Evolutionary conservation across 2,329 filamentous ascomycete species (phyloP).

Genomic region (Fusarium veterinarium): DNA sequence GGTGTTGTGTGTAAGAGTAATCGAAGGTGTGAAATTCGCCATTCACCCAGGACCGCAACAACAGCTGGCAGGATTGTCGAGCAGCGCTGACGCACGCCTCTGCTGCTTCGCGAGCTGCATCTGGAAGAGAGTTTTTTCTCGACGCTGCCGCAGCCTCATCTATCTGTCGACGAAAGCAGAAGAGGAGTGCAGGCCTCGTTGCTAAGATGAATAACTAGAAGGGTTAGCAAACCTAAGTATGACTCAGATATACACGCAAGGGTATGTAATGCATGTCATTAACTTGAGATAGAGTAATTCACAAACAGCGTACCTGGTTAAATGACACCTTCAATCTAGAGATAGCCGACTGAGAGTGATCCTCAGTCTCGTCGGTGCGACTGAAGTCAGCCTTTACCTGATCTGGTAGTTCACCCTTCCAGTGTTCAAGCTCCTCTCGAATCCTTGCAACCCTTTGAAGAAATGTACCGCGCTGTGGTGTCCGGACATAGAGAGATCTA

Average conservation of each 20-base stretch:
- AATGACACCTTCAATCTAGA: background rate
- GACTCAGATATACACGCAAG: background rate
- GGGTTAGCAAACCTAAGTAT: background rate
- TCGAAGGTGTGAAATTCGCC: background rate
- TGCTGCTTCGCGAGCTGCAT: background rate
- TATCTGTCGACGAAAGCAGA: background rate
- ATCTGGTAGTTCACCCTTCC: background rate
- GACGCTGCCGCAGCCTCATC: background rate
- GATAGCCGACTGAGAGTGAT: background rate
- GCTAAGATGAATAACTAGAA: background rate
- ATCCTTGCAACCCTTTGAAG: background rate
- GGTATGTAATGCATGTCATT: background rate
- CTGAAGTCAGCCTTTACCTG: background rate
- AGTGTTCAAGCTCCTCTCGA: background rate
- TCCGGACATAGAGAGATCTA: background rate
- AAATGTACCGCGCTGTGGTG: background rate
- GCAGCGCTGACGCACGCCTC: background rate
- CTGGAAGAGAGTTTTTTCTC: background rate
- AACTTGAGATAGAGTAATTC: background rate
- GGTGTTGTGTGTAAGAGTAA: background rate
- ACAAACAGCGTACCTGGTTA: background rate
- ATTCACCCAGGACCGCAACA: background rate
- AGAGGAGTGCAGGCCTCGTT: background rate
- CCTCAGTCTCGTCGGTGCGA: background rate
- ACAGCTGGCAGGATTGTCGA: background rate